A percentile compares a stretch with the other conserved stretches of the same genome.
Evolutionary conservation across 2,329 filamentous ascomycete genomes (phyloP).

Genomic region (Podosphaera xanthii): DNA sequence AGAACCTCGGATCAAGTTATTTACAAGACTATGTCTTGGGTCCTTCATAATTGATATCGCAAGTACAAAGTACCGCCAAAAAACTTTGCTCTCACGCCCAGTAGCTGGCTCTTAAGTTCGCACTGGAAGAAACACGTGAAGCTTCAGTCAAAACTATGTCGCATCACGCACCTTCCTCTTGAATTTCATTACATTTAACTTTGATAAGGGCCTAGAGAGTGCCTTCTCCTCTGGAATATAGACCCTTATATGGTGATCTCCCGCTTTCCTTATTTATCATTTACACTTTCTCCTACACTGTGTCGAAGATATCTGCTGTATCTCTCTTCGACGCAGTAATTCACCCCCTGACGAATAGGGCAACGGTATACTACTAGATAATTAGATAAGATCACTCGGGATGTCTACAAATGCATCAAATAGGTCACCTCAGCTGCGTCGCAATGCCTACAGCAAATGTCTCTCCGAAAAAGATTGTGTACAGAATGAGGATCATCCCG

Average conservation of each 20-base stretch:
- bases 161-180: background rate
- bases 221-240: slow-evolving; percentile 15
- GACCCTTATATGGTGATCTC: slow-evolving; percentile 14
- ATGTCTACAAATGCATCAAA: slow-evolving; percentile 22
- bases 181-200: background rate
- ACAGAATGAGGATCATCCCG: slow-evolving; percentile 8
- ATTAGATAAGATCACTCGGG: slow-evolving; percentile 5
- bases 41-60: background rate
- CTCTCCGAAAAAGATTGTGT: slow-evolving; percentile 18
- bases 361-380: background rate
- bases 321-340: background rate
- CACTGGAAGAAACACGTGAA: background rate
- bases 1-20: background rate
- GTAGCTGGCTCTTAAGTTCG: background rate
- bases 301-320: slow-evolving; percentile 12
- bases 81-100: background rate
- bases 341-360: background rate
- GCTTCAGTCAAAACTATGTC: background rate
- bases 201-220: slow-evolving; percentile 2
- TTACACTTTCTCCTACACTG: slow-evolving; percentile 10
- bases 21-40: background rate
- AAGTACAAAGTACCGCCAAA: background rate
- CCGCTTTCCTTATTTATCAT: slow-evolving; percentile 9
- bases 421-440: slow-evolving; percentile 22
- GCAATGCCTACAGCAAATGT: slow-evolving; percentile 16